phyloP scores from a whole-genome alignment of 306 rosid species.

The Sicyos edulis region DNA sequence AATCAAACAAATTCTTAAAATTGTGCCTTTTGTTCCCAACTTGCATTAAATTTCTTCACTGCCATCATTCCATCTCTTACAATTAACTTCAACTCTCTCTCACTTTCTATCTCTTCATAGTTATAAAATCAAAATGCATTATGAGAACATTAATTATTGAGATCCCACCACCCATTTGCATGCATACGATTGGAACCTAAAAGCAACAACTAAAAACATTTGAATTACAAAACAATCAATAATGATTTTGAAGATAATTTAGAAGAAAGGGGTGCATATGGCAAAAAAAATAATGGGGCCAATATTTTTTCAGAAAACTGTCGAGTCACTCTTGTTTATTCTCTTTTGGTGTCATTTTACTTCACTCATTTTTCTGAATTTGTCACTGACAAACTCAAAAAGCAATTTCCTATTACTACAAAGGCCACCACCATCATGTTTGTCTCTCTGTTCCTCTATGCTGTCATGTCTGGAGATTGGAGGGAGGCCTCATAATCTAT shows the following conservation, averaged over 20 bases:
- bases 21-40: background rate
- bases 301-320: background rate
- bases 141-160: background rate
- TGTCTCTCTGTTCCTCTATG: conserved; percentile 3
- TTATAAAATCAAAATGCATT: background rate
- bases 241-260: background rate
- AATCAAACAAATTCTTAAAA: background rate
- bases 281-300: background rate
- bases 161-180: conserved; percentile 9
- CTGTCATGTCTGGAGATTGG: background rate
- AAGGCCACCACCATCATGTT: background rate
- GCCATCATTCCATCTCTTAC: background rate
- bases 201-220: background rate
- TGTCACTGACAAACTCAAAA: conserved; percentile 2
- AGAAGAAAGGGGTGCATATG: background rate
- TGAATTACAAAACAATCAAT: background rate
- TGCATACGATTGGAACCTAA: conserved; percentile 2
- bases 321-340: conserved; percentile 12
- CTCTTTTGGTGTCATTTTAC: conserved; percentile 9
- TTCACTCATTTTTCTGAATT: conserved; percentile 6
- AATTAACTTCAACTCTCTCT: background rate
- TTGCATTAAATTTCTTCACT: background rate
- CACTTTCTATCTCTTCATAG: background rate
- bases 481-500: background rate
- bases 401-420: conserved; percentile 4